Percentiles rank a stretch among this genome's conserved stretches.
Conservation (phyloP, 371 early-diverging fungal genomes). For the Zychaea mexicana region DNA sequence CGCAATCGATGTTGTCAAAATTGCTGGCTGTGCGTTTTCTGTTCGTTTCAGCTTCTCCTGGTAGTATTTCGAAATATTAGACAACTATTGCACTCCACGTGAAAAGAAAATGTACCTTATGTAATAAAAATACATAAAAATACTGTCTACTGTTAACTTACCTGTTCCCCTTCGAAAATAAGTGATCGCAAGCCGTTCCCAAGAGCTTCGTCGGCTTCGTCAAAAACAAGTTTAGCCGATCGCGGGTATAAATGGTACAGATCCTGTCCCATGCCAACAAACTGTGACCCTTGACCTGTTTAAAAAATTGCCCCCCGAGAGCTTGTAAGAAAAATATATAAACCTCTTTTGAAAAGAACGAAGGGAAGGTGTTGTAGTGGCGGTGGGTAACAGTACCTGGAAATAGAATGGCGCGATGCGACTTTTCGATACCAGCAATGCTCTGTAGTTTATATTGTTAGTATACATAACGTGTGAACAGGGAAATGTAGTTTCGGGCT, state of each 20-base stretch:
- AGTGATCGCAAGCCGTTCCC: conserved; percentile 67
- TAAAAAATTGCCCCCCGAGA: no score
- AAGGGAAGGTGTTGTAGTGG: no score
- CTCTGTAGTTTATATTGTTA: conserved; percentile 33
- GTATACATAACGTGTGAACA: background rate
- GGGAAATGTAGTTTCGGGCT: background rate
- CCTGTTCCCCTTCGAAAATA: conserved; percentile 88
- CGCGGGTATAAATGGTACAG: conserved; percentile 73
- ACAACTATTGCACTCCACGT: no score
- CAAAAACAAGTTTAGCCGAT: conserved; percentile 81
- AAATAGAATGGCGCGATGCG: conserved; percentile 57
- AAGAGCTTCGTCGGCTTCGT: conserved; percentile 88
- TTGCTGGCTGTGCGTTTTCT: conserved; percentile 95
- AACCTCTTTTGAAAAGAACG: background rate
- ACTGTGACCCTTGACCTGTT: conserved; percentile 84
- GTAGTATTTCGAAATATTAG: no score
- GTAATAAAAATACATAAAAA: no score
- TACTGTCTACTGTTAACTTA: no score
- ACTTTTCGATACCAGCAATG: conserved; percentile 52
- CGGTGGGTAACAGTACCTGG: no score
- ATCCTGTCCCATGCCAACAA: conserved; percentile 93
- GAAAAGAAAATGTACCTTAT: background rate
- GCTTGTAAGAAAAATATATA: background rate
- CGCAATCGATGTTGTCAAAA: conserved; percentile 89
- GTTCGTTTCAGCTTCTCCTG: conserved; percentile 78